A percentile compares a stretch with the other conserved stretches of the same genome.
These are phyloP conservation scores for Penicillium bovifimosum DNA, from an alignment of 495 filamentous ascomycete genomes.

Conservation along the genomic window DNA sequence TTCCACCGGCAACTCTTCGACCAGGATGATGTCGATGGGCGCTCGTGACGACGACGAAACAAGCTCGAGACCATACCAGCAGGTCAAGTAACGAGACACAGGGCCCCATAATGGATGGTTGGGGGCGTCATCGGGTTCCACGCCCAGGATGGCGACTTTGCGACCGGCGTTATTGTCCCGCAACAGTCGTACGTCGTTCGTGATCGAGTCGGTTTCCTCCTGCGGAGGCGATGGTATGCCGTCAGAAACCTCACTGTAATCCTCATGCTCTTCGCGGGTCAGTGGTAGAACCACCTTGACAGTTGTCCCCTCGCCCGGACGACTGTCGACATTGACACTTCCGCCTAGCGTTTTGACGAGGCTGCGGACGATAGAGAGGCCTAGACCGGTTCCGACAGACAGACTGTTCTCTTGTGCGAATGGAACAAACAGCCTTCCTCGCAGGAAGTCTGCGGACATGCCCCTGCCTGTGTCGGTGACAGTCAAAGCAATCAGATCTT, in stretches of 20 bases:
- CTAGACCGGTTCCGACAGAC: conserved; percentile 39
- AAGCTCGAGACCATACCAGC: conserved; percentile 40
- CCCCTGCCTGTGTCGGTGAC: conserved; percentile 34
- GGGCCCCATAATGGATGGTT: conserved; percentile 18
- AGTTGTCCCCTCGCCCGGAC: conserved; percentile 40
- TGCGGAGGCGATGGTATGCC: not conserved
- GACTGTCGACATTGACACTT: conserved; percentile 37
- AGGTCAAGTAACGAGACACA: conserved; percentile 29
- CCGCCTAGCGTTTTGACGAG: conserved; percentile 38
- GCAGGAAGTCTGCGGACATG: conserved; percentile 34
- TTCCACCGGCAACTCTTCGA: conserved; percentile 24
- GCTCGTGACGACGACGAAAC: conserved; percentile 20
- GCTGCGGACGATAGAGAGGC: conserved; percentile 39
- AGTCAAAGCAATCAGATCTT: conserved; percentile 31
- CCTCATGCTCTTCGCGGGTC: conserved; percentile 18
- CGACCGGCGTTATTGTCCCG: conserved; percentile 20
- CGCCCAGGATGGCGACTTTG: conserved; percentile 31
- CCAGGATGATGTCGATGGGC: conserved; percentile 31
- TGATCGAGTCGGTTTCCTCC: conserved; percentile 7
- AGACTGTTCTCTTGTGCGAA: conserved; percentile 47
- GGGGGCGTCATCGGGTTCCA: conserved; percentile 17
- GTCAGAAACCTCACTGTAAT: conserved; percentile 5
- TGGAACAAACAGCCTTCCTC: conserved; percentile 37
- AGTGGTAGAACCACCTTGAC: conserved; percentile 44
- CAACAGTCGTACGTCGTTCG: conserved; percentile 13